phyloP scores from a whole-genome alignment of 2,329 filamentous ascomycete genomes.

The Epichloe sp. region DNA sequence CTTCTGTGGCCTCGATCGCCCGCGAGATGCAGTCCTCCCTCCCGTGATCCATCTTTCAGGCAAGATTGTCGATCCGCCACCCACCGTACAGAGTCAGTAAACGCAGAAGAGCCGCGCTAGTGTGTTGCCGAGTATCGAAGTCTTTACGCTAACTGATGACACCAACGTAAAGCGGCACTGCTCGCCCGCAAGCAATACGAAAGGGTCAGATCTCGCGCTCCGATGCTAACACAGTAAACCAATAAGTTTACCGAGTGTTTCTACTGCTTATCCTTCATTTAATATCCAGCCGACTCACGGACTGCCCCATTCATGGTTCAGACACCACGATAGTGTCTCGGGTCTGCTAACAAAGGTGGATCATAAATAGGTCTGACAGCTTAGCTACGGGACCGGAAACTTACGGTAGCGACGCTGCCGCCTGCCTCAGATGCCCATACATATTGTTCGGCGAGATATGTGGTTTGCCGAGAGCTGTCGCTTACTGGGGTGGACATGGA shows the following conservation, averaged over 20 bases:
- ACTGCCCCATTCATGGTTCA: too few species aligned
- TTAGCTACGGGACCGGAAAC: not conserved
- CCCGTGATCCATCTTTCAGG: not conserved
- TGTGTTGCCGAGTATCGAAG: not conserved
- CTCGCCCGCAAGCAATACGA: not conserved
- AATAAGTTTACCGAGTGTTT: too few species aligned
- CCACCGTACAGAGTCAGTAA: not conserved
- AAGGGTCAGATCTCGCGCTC: not conserved
- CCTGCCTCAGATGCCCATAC: not conserved
- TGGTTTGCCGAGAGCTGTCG: not conserved
- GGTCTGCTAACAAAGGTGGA: not conserved
- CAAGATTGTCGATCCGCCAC: not conserved
- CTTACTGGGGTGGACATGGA: not conserved
- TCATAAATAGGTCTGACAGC: not conserved
- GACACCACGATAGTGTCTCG: not conserved
- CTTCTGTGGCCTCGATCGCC: too few species aligned
- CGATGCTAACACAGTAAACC: too few species aligned
- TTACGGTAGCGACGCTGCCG: not conserved
- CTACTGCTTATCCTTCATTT: too few species aligned
- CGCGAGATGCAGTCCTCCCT: not conserved
- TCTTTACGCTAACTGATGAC: too few species aligned
- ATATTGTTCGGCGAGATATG: not conserved
- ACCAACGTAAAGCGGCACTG: not conserved
- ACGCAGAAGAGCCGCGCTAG: not conserved
- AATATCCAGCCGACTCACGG: too few species aligned